A percentile compares a stretch with the other conserved stretches of the same genome.
phyloP scores from a whole-genome alignment of 495 filamentous ascomycete genomes.

The Penicillium malachiteum region DNA sequence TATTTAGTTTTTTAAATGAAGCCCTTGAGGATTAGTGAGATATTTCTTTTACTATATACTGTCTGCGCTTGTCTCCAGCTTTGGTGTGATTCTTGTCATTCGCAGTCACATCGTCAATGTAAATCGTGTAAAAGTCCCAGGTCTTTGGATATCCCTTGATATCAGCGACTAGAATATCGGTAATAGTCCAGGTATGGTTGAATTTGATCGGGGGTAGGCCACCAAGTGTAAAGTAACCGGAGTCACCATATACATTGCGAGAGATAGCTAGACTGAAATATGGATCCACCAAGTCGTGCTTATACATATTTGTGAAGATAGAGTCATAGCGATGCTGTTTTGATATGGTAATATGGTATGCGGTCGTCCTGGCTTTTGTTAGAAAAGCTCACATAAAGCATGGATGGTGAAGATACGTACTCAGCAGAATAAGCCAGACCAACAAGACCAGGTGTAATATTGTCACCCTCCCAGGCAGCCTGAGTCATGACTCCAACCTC shows the following conservation, averaged over 20 bases:
- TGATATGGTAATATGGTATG: background rate
- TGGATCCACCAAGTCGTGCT: conserved; percentile 47
- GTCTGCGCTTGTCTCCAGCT: background rate
- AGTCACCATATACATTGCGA: conserved; percentile 21
- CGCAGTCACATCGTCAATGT: background rate
- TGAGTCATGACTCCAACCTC: conserved; percentile 48
- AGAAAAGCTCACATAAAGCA: background rate
- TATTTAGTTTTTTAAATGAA: background rate
- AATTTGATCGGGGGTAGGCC: conserved; percentile 44
- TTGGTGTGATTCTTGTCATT: background rate
- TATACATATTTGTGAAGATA: conserved; percentile 56
- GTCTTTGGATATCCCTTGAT: conserved; percentile 8
- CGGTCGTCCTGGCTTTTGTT: background rate
- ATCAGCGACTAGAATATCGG: conserved; percentile 31
- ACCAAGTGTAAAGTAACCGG: conserved; percentile 49
- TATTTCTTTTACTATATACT: background rate
- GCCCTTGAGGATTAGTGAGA: background rate
- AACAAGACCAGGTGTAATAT: conserved; percentile 45
- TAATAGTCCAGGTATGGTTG: conserved; percentile 29
- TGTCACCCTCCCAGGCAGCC: conserved; percentile 49
- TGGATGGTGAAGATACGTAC: conserved; percentile 2
- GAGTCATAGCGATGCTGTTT: conserved; percentile 44
- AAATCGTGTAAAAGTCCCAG: conserved; percentile 34
- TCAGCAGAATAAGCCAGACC: conserved; percentile 57
- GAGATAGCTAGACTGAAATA: conserved; percentile 47